Conservation (phyloP, 768 basidiomycete species). For the Boletus subcaerulescens region DNA sequence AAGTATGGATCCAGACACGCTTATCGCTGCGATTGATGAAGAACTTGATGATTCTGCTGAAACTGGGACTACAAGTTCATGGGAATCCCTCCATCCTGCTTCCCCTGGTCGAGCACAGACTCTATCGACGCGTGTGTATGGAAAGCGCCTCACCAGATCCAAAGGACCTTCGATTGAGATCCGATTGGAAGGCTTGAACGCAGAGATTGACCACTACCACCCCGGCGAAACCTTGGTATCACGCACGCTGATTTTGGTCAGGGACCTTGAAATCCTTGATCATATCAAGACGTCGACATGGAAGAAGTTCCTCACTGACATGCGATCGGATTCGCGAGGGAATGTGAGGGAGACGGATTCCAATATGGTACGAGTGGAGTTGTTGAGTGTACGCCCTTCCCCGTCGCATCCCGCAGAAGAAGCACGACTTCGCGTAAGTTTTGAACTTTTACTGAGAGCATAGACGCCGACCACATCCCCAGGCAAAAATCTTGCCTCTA, state of each 20-base stretch:
- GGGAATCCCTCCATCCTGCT: constrained; percentile 76
- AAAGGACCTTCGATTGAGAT: constrained; percentile 84
- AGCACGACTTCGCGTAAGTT: constrained; percentile 59
- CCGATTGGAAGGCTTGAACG: constrained; percentile 57
- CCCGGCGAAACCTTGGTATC: constrained; percentile 58
- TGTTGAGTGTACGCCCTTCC: constrained; percentile 72
- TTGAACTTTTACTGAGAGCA: neutral
- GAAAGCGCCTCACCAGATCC: constrained; percentile 66
- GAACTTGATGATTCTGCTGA: constrained; percentile 79
- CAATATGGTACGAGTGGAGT: constrained; percentile 88
- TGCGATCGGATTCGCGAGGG: constrained; percentile 81
- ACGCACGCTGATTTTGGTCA: constrained; percentile 63
- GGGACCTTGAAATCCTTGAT: constrained; percentile 85
- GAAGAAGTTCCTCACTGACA: constrained; percentile 91
- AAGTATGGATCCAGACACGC: constrained; percentile 66
- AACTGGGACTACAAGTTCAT: constrained; percentile 77
- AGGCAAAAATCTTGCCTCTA: constrained; percentile 90
- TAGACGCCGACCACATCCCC: neutral
- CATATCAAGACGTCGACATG: constrained; percentile 98
- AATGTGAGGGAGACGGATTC: constrained; percentile 89
- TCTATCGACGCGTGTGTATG: constrained; percentile 41
- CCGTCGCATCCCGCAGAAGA: constrained; percentile 69
- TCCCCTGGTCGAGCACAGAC: constrained; percentile 42
- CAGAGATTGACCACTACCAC: constrained; percentile 65
- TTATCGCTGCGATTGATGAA: constrained; percentile 91